Conservation (phyloP, 768 basidiomycete species). For the Kwoniella newhampshirensis region DNA sequence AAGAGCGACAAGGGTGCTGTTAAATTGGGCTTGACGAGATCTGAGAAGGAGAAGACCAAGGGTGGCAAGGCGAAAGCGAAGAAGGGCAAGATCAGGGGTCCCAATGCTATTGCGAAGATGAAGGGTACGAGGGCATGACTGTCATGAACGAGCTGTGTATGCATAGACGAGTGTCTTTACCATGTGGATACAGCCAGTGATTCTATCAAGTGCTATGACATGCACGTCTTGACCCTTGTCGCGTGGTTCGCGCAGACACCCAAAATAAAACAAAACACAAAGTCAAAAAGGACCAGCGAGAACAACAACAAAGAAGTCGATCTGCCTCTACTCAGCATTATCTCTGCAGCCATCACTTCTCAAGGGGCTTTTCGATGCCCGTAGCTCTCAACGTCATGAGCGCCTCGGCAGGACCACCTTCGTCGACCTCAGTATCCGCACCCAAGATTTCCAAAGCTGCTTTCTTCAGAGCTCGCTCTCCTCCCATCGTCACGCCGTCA, state of each 20-base stretch:
- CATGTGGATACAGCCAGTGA: conserved; percentile 2
- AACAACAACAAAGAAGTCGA: background rate
- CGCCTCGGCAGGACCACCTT: conserved; percentile 9
- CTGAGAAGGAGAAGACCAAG: conserved; percentile 31
- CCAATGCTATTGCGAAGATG: conserved; percentile 47
- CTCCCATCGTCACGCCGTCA: conserved; percentile 20
- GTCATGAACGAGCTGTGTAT: background rate
- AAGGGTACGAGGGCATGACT: conserved; percentile 49
- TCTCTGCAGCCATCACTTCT: no score
- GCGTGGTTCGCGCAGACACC: no score
- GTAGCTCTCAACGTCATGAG: conserved; percentile 13
- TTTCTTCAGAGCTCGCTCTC: conserved; percentile 52
- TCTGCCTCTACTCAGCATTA: background rate
- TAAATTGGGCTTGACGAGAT: conserved; percentile 43
- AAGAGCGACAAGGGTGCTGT: conserved; percentile 47
- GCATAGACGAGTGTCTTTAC: background rate
- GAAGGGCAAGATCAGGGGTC: conserved; percentile 52
- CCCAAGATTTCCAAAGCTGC: conserved; percentile 49
- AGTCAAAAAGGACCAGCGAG: no score
- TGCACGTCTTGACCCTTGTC: no score
- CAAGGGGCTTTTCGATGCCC: conserved; percentile 9
- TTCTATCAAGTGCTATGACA: no score
- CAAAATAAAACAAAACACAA: no score
- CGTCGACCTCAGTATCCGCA: conserved; percentile 38
- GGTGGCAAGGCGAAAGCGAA: conserved; percentile 48